Evolutionary conservation across 352 stramenopile genomes (phyloP).

Genomic region (Phytophthora rubi): DNA sequence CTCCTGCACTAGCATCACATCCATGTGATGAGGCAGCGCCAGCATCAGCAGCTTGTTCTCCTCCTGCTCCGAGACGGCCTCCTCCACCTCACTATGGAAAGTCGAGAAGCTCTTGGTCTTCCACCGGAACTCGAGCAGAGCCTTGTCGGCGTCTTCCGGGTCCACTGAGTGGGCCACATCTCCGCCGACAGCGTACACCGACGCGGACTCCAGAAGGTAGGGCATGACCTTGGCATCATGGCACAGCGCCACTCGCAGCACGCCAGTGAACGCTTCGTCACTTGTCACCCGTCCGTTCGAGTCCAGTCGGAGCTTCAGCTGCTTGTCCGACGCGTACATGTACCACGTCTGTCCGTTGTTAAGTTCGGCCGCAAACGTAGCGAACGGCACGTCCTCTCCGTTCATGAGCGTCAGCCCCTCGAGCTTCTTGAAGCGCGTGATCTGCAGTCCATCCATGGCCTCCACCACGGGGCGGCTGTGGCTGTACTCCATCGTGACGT

Average conservation of each 20-base stretch:
- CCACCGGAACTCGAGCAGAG: conserved; percentile 65
- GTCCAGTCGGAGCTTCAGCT: conserved; percentile 51
- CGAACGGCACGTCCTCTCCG: conserved; percentile 52
- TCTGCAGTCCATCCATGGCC: conserved; percentile 52
- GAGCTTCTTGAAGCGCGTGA: conserved; percentile 58
- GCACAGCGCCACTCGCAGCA: conserved; percentile 61
- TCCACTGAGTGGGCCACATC: conserved; percentile 58
- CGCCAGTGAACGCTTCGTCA: conserved; percentile 51
- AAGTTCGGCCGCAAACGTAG: conserved; percentile 55
- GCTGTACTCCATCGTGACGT: conserved; percentile 76
- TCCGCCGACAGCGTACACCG: conserved; percentile 64
- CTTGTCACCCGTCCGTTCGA: conserved; percentile 43
- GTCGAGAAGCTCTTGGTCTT: conserved; percentile 57
- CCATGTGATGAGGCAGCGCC: conserved; percentile 74
- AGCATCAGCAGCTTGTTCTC: conserved; percentile 76
- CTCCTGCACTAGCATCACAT: conserved; percentile 45
- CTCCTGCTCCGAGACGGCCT: conserved; percentile 17
- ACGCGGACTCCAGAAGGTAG: conserved; percentile 61
- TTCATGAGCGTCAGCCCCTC: conserved; percentile 49
- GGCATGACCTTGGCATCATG: conserved; percentile 46
- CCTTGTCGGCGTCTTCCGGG: conserved; percentile 35
- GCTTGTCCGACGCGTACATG: conserved; percentile 60
- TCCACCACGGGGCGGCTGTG: conserved; percentile 61
- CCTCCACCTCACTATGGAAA: conserved; percentile 18
- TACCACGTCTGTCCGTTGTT: conserved; percentile 77